Percentiles rank a stretch among this genome's conserved stretches.
These are phyloP conservation scores for Didymella sp. DNA, from an alignment of 2,329 filamentous ascomycete genomes.

Conservation along the genomic window DNA sequence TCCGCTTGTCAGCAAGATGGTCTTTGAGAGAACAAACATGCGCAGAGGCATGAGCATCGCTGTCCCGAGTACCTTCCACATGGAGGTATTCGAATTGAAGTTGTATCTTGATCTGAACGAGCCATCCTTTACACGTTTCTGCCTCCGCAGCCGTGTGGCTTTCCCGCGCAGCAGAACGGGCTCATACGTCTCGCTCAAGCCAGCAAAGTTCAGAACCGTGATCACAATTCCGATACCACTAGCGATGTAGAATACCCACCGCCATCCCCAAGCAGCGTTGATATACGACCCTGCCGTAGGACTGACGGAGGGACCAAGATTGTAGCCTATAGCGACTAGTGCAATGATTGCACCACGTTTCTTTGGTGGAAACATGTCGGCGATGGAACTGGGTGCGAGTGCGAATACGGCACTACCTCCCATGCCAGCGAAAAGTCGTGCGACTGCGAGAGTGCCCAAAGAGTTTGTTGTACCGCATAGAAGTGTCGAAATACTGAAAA, in stretches of 20 bases:
- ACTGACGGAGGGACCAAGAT: conserved; percentile 30
- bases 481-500: conserved; percentile 67
- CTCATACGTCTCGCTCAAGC: not conserved
- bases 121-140: not conserved
- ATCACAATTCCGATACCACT: conserved; percentile 5
- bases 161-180: not conserved
- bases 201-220: not conserved
- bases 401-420: conserved; percentile 18
- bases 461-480: conserved; percentile 58
- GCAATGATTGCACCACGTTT: conserved; percentile 34
- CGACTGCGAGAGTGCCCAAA: conserved; percentile 46
- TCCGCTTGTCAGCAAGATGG: conserved; percentile 58
- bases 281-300: conserved; percentile 30
- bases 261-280: conserved; percentile 25
- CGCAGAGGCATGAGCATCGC: not conserved
- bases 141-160: not conserved
- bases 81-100: not conserved
- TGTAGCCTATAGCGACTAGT: conserved; percentile 22
- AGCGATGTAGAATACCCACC: conserved; percentile 22
- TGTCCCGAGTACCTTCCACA: not conserved
- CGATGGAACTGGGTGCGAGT: conserved; percentile 29
- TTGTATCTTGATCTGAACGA: not conserved
- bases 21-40: conserved; percentile 52
- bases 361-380: conserved; percentile 32
- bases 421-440: conserved; percentile 56